A percentile compares a stretch with the other conserved stretches of the same genome.
These are phyloP conservation scores for Aspergillus amoenus DNA, from an alignment of 2,329 filamentous ascomycete species.

Conservation along the genomic window DNA sequence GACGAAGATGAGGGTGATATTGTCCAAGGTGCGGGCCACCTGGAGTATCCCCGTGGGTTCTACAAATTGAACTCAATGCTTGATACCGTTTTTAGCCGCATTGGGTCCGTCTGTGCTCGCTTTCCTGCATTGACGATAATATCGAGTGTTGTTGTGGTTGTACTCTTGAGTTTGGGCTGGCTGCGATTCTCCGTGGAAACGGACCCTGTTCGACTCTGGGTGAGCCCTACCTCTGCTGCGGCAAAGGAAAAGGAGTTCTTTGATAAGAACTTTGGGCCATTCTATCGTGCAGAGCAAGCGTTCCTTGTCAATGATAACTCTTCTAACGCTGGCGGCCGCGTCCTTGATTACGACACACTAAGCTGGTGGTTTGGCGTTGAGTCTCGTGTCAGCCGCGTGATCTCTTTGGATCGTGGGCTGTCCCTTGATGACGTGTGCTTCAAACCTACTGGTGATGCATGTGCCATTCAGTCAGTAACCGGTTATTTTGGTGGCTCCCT, in stretches of 20 bases:
- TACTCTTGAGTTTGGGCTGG: slow-evolving; percentile 82
- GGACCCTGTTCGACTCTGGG: slow-evolving; percentile 90
- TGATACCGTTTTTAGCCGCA: slow-evolving; percentile 73
- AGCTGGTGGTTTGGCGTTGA: slow-evolving; percentile 95
- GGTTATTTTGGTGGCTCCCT: slow-evolving; percentile 78
- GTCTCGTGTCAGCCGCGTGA: slow-evolving; percentile 68
- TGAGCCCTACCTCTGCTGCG: slow-evolving; percentile 88
- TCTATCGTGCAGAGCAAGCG: slow-evolving; percentile 89
- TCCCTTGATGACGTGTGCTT: slow-evolving; percentile 85
- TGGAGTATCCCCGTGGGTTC: slow-evolving; percentile 73
- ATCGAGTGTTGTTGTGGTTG: slow-evolving; percentile 71
- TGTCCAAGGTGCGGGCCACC: slow-evolving; percentile 71
- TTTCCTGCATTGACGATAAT: slow-evolving; percentile 84
- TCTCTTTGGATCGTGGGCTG: slow-evolving; percentile 66
- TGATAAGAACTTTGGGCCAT: slow-evolving; percentile 88
- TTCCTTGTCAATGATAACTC: slow-evolving; percentile 89
- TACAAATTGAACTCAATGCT: slow-evolving; percentile 84
- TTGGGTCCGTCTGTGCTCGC: slow-evolving; percentile 77
- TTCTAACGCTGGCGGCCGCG: slow-evolving; percentile 64
- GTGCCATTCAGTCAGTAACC: slow-evolving; percentile 89
- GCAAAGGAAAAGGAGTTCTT: slow-evolving; percentile 94
- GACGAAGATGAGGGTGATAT: slow-evolving; percentile 92
- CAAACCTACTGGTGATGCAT: slow-evolving; percentile 85
- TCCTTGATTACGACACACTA: slow-evolving; percentile 84
- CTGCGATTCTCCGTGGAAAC: slow-evolving; percentile 84